Percentiles rank a stretch among this genome's conserved stretches.
Evolutionary conservation across 768 basidiomycete genomes (phyloP).

Genomic region (Amanita muscaria): DNA sequence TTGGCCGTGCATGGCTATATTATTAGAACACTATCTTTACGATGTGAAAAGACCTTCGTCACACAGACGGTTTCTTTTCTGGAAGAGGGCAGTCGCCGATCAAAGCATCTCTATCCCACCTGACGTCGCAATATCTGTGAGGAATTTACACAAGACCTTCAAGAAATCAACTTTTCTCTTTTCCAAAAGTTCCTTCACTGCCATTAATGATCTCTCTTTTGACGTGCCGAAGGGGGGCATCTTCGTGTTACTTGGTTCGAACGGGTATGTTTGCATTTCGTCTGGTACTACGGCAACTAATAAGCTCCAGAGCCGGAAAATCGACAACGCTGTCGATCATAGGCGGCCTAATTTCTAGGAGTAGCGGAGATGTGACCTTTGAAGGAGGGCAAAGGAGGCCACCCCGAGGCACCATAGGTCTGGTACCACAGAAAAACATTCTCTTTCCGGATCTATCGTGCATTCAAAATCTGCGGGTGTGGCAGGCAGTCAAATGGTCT

Average conservation of each 20-base stretch:
- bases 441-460: constrained; percentile 71
- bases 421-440: constrained; percentile 81
- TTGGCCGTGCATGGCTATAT: constrained; percentile 59
- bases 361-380: constrained; percentile 47
- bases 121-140: constrained; percentile 52
- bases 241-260: constrained; percentile 70
- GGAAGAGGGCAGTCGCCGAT: constrained; percentile 11
- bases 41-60: constrained; percentile 38
- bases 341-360: constrained; percentile 51
- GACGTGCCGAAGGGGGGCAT: constrained; percentile 66
- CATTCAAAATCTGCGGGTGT: constrained; percentile 62
- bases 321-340: constrained; percentile 64
- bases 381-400: constrained; percentile 46
- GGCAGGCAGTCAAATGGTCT: constrained; percentile 67
- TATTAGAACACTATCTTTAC: constrained; percentile 53
- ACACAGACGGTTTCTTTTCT: constrained; percentile 16
- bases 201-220: constrained; percentile 57
- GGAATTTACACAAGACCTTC: constrained; percentile 52
- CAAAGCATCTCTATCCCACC: constrained; percentile 19
- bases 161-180: constrained; percentile 38
- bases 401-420: constrained; percentile 58
- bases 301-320: constrained; percentile 58
- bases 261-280: constrained; percentile 36
- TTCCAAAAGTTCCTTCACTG: constrained; percentile 43
- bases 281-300: background rate